Percentiles rank a stretch among this genome's conserved stretches.
phyloP scores from a whole-genome alignment of 78 protist species.

The Dictyostelium purpureum region DNA sequence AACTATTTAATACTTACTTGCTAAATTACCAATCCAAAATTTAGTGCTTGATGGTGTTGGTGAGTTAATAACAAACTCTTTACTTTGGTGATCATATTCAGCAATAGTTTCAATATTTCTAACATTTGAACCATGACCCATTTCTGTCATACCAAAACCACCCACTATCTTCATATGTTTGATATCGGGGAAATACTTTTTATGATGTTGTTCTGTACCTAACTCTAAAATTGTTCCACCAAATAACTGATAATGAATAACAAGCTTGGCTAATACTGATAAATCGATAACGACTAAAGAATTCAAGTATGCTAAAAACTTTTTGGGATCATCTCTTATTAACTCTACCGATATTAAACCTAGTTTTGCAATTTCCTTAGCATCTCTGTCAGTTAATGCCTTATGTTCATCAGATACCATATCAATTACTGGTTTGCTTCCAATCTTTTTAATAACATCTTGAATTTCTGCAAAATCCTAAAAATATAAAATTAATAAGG shows the following conservation, averaged over 20 bases:
- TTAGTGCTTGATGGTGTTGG: conserved; percentile 75
- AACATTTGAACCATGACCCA: conserved; percentile 90
- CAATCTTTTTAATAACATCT: neutral
- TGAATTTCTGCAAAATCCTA: neutral
- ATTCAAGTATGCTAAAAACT: neutral
- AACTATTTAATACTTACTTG: conserved; percentile 9
- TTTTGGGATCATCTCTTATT: conserved; percentile 21
- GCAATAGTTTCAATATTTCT: conserved; percentile 86
- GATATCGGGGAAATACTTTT: conserved; percentile 53
- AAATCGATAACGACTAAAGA: neutral
- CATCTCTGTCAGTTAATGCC: neutral
- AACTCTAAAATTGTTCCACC: conserved; percentile 67
- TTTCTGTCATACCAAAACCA: conserved; percentile 88
- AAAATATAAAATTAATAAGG: neutral
- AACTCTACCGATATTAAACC: neutral
- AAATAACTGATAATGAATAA: conserved; percentile 56
- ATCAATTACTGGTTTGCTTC: conserved; percentile 19
- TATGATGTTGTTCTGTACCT: conserved; percentile 66
- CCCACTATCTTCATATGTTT: conserved; percentile 74
- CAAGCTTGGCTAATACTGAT: conserved; percentile 14
- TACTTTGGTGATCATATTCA: conserved; percentile 29
- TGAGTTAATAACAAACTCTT: conserved; percentile 74
- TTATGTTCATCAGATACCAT: neutral
- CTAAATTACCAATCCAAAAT: conserved; percentile 77
- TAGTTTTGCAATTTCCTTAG: neutral